These are phyloP conservation scores for Fusarium luffae DNA, from an alignment of 2,329 filamentous ascomycete genomes.

Conservation along the genomic window DNA sequence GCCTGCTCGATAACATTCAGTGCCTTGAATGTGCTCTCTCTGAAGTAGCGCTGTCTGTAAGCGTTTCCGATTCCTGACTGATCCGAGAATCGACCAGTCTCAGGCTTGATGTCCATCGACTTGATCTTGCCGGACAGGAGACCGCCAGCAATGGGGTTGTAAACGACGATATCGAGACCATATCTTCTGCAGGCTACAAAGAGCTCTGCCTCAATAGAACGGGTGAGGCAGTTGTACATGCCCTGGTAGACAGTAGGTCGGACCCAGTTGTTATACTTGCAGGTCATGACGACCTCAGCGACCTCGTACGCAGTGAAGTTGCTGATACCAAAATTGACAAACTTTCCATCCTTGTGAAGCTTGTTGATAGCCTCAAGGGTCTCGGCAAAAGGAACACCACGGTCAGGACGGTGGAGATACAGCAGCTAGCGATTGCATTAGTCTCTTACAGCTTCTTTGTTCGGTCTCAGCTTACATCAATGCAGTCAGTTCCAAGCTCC, in stretches of 20 bases:
- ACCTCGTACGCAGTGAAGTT: slow-evolving; percentile 92
- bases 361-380: slow-evolving; percentile 82
- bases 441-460: not conserved
- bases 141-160: slow-evolving; percentile 85
- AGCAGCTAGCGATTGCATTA: slow-evolving; percentile 47
- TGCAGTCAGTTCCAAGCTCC: slow-evolving; percentile 76
- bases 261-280: slow-evolving; percentile 83
- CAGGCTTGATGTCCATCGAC: slow-evolving; percentile 68
- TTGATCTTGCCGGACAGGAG: slow-evolving; percentile 85
- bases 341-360: slow-evolving; percentile 87
- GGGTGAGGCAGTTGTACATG: slow-evolving; percentile 87
- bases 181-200: slow-evolving; percentile 79
- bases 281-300: slow-evolving; percentile 83
- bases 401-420: slow-evolving; percentile 59
- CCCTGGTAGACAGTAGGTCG: slow-evolving; percentile 86
- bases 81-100: slow-evolving; percentile 77
- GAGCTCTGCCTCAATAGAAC: slow-evolving; percentile 79
- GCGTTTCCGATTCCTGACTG: slow-evolving; percentile 61
- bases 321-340: slow-evolving; percentile 80
- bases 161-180: slow-evolving; percentile 81
- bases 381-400: slow-evolving; percentile 78
- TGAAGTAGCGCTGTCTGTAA: slow-evolving; percentile 79
- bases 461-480: slow-evolving; percentile 65
- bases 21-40: slow-evolving; percentile 71
- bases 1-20: slow-evolving; percentile 75